Evolutionary conservation across 352 stramenopile genomes (phyloP), one percentile per base, ranked within the genome.

Genomic region (Phytophthora macrochlamydospora): DNA sequence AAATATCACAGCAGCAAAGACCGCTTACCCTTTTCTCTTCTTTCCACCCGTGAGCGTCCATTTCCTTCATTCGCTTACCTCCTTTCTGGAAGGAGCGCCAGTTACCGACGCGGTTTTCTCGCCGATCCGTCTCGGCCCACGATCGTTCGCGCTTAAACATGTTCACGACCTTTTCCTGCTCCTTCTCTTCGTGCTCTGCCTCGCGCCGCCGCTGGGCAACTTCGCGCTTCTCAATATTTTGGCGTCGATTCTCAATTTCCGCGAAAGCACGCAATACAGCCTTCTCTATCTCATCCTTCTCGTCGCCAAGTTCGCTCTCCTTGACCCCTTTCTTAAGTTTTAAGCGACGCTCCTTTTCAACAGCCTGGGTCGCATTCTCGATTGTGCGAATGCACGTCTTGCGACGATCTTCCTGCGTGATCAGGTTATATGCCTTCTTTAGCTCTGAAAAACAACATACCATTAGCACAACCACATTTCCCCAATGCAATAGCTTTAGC

Each of bases 241-340:
- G 45, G 3, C 86, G 81, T 1, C 87, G 79, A 55, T 94, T 88
- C 59, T 95, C 87, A 38, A 92, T 94, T 52, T 93, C 83, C 0
- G 87, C 87, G 67, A 95, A 95, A n/a, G 86, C 80, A 44, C 88
- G 87, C 51, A 95, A 68, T 44, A 95, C 82, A 0, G 81, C 81
- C 52, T 93, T 94, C 12, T 95, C 86, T 9, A 86, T 73, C 48
- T 82, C 76, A 6, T 91, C 81, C 9, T 84, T 62, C 5, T 87
- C 45, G 45, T 91, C 79, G 2, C 77, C 82, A 7, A 95, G 69
- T 32, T 93, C 81, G 18, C 67, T 82, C 48, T 89, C 82, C 65
- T 87, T 87, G n/a, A 85, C 65, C 6, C 88, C 88, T 59, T 97
- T 97, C 61, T 95, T 94, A 5, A 96, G 45, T 59, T 93, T 91